Conservation (phyloP, 495 filamentous ascomycete species). For the Friedmanniomyces endolithicus region DNA sequence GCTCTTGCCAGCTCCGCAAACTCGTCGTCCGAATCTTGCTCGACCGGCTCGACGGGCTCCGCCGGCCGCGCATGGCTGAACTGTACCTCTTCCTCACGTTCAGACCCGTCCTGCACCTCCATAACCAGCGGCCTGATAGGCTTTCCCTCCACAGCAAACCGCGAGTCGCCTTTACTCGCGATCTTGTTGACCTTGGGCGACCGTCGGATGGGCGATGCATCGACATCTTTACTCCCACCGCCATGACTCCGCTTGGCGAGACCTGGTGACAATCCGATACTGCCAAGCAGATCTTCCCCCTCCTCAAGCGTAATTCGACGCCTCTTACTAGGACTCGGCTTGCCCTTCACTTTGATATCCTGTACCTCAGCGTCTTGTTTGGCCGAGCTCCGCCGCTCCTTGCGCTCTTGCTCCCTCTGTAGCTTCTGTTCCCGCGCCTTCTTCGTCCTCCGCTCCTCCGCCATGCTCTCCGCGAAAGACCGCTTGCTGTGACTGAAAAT, state of each 20-base stretch:
- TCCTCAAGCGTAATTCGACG: conserved; percentile 9
- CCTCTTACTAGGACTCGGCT: conserved; percentile 6
- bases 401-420: conserved; percentile 22
- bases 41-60: conserved; percentile 24
- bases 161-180: background rate
- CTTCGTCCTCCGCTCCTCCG: conserved; percentile 38
- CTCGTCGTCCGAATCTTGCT: conserved; percentile 36
- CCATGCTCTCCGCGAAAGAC: conserved; percentile 43
- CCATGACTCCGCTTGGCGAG: background rate
- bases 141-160: background rate
- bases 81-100: background rate
- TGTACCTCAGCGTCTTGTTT: conserved; percentile 20
- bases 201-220: background rate
- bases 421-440: conserved; percentile 28
- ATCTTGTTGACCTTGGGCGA: conserved; percentile 6
- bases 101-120: background rate
- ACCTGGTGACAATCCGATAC: background rate
- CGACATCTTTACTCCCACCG: background rate
- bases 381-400: conserved; percentile 14
- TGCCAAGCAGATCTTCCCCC: conserved; percentile 1
- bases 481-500: conserved; percentile 54
- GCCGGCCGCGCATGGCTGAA: background rate
- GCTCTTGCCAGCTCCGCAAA: conserved; percentile 32
- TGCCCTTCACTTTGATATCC: background rate
- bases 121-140: background rate